Base-by-base conservation (phyloP, 164 flowering plant genomes). In the Saururus chinensis region DNA sequence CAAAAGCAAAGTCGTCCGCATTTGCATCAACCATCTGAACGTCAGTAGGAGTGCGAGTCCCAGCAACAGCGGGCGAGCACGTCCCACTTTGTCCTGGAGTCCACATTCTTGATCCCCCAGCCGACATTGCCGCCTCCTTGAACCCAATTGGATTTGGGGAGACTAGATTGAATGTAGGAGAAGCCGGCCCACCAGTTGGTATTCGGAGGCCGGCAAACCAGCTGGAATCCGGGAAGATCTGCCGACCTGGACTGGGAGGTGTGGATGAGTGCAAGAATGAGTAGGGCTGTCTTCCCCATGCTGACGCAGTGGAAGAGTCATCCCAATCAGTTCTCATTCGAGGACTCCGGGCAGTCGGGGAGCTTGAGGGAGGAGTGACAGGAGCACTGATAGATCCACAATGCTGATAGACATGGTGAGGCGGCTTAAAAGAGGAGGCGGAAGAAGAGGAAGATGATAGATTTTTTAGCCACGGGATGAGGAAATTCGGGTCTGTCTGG, bases 51-150 rank as follows among this genome's bases (percentile, higher is more conserved):
- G 82, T 89, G 45, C 71, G 67, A 1, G 87, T 78, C 0, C 86
- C 88, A 12, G 84, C 73, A 60, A 86, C 56, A 19, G 83, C 92
- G 0, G 98, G 98, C 17, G 98, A 89, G 78, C 98, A 89, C 40
- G 96, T 81, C 45, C 98, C 98, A 61, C 98, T 92, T 63, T 89
- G 96, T 45, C 89, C 96, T 9, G 96, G 98, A 24, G 98, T 88
- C 96, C 96, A 89, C 91, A 87, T 84, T 8, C 84, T 80, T 7
- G 96, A 86, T 5, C 60, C 89, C 30, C 80, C 80, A 58, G 75
- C 82, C 0, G 80, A 73, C 17, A 78, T 73, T 19, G 70, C 79
- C 41, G 60, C 69, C 1, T 60, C 64, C 59, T 42, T 66, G 41
- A 51, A 49, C 23, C 70, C 70, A 57, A 67, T 62, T 10, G 70